These are phyloP conservation scores for Corrigiola litoralis DNA, from an alignment of 179 eudicot species.

Conservation along the genomic window DNA sequence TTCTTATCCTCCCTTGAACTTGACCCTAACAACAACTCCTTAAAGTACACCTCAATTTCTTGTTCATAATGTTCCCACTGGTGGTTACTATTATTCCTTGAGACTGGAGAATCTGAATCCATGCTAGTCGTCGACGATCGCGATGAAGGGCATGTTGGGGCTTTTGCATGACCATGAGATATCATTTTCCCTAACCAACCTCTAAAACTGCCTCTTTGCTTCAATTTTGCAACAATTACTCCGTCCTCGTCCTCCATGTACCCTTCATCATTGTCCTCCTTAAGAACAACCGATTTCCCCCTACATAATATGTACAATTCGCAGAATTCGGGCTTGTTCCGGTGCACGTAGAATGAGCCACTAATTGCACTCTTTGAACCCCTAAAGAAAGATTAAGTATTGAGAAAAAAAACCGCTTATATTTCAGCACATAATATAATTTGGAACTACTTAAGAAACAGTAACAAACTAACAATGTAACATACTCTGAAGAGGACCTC, in stretches of 20 bases:
- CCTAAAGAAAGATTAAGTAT: conserved; percentile 30
- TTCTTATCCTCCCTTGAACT: conserved; percentile 23
- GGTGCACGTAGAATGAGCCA: conserved; percentile 42
- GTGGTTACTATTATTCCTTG: conserved; percentile 21
- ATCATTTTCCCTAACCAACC: conserved; percentile 52
- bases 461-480: neutral
- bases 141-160: conserved; percentile 21
- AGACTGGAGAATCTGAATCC: conserved; percentile 23
- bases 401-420: neutral
- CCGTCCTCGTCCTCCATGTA: conserved; percentile 56
- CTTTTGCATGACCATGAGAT: conserved; percentile 17
- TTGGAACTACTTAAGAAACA: neutral
- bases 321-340: conserved; percentile 66
- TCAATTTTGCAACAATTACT: conserved; percentile 38
- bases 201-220: conserved; percentile 36
- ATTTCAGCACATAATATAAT: neutral
- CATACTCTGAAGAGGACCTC: conserved; percentile 60
- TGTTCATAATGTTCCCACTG: conserved; percentile 44
- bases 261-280: conserved; percentile 50
- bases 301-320: conserved; percentile 46
- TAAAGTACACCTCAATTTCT: conserved; percentile 63
- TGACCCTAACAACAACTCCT: conserved; percentile 36
- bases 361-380: conserved; percentile 41
- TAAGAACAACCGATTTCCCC: conserved; percentile 51
- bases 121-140: conserved; percentile 22